A percentile compares a stretch with the other conserved stretches of the same genome.
Evolutionary conservation across 495 filamentous ascomycete genomes (phyloP).

Genomic region (Poronia punctata): DNA sequence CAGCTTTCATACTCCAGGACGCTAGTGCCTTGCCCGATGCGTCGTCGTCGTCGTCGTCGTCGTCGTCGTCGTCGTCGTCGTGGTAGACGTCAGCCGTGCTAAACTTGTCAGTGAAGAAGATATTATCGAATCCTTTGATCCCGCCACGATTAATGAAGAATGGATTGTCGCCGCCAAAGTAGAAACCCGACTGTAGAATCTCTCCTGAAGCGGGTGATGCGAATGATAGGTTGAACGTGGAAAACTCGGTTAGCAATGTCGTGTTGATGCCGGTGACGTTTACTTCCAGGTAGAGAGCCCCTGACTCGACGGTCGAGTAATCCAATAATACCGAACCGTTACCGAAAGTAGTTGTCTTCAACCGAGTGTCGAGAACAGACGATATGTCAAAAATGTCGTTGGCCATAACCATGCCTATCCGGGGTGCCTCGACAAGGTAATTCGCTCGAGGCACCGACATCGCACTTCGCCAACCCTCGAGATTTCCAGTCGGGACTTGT

Average conservation of each 20-base stretch:
- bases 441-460: conserved; percentile 44
- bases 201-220: conserved; percentile 39
- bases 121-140: conserved; percentile 35
- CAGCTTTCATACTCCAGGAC: conserved; percentile 20
- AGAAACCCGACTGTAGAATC: conserved; percentile 39
- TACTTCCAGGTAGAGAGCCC: conserved; percentile 41
- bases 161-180: conserved; percentile 36
- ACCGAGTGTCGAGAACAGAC: conserved; percentile 23
- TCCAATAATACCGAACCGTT: conserved; percentile 33
- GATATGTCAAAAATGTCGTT: conserved; percentile 31
- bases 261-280: conserved; percentile 33
- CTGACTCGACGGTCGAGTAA: conserved; percentile 33
- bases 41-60: too few species aligned
- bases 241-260: conserved; percentile 25
- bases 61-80: conserved; percentile 10
- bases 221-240: conserved; percentile 45
- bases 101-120: conserved; percentile 46
- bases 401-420: conserved; percentile 36
- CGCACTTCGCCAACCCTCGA: conserved; percentile 43
- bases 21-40: neutral
- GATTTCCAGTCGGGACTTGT: conserved; percentile 40
- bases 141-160: conserved; percentile 42
- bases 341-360: conserved; percentile 24
- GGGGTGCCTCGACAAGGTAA: conserved; percentile 37
- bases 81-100: conserved; percentile 29